Percentiles rank a stretch among this genome's conserved stretches.
Evolutionary conservation across 1,284 basidiomycete species (phyloP).

Genomic region (Ganoderma sp.): DNA sequence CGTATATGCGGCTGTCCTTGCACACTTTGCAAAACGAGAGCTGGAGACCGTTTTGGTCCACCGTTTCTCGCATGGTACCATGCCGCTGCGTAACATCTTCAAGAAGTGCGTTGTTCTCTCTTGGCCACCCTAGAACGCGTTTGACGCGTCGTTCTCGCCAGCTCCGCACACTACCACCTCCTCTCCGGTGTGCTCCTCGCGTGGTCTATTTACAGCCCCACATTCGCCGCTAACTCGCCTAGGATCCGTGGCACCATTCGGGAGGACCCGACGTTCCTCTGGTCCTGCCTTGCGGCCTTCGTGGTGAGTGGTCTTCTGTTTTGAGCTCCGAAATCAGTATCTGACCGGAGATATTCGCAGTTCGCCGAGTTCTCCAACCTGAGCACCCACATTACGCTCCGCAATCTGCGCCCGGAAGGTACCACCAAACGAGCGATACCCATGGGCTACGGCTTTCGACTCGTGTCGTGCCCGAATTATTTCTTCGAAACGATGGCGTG

Average conservation of each 20-base stretch:
- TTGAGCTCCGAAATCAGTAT: constrained; percentile 6
- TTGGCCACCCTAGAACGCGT: constrained; percentile 7
- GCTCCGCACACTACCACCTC: constrained; percentile 89
- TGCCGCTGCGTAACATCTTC: constrained; percentile 89
- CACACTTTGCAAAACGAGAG: constrained; percentile 94
- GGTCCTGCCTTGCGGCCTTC: constrained; percentile 73
- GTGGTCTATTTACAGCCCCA: constrained; percentile 81
- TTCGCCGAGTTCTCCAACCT: constrained; percentile 90
- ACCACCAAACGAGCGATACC: constrained; percentile 86
- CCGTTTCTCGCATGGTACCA: constrained; percentile 93
- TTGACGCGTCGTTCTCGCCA: constrained; percentile 42
- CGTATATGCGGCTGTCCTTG: constrained; percentile 78
- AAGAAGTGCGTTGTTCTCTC: constrained; percentile 71
- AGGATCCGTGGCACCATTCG: constrained; percentile 74
- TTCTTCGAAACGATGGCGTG: constrained; percentile 90
- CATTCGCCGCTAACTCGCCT: constrained; percentile 62
- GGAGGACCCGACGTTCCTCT: constrained; percentile 73
- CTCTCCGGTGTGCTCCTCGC: constrained; percentile 82
- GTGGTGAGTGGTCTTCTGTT: constrained; percentile 58
- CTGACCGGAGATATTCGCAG: constrained; percentile 47
- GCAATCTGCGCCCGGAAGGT: constrained; percentile 82
- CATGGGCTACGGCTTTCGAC: constrained; percentile 83
- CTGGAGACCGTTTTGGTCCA: constrained; percentile 94
- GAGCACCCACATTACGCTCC: constrained; percentile 82
- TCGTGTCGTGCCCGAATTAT: constrained; percentile 94